phyloP scores from a whole-genome alignment of 192 early-diverging fungal genomes.

The Cladochytrium replicatum region DNA sequence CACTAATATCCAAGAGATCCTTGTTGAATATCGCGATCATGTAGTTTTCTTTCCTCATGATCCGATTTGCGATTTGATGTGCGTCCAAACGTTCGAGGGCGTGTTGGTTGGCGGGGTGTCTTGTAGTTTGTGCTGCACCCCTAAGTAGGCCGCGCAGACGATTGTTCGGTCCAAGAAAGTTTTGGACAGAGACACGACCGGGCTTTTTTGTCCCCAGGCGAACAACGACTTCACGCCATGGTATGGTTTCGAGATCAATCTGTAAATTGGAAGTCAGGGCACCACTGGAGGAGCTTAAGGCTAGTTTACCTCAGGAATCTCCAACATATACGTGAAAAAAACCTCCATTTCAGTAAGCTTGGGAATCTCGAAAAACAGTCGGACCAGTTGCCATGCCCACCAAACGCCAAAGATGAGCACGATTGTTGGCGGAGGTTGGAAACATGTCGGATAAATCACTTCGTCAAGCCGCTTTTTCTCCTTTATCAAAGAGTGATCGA shows the following conservation, averaged over 20 bases:
- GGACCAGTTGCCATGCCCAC: constrained; percentile 66
- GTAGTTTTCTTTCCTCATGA: constrained; percentile 97
- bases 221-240: constrained; percentile 81
- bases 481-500: constrained; percentile 76
- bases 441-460: constrained; percentile 70
- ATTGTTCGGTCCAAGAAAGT: constrained; percentile 64
- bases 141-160: too few relatives aligned
- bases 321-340: constrained; percentile 72
- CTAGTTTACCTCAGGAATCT: constrained; percentile 55
- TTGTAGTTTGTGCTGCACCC: constrained; percentile 32
- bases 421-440: constrained; percentile 38
- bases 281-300: background rate
- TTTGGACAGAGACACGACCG: constrained; percentile 60
- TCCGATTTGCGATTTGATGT: constrained; percentile 77
- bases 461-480: constrained; percentile 58
- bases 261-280: constrained; percentile 15
- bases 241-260: constrained; percentile 72
- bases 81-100: constrained; percentile 31
- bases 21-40: constrained; percentile 91
- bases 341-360: constrained; percentile 68
- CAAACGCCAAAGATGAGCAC: constrained; percentile 57
- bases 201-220: too few relatives aligned
- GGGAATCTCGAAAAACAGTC: constrained; percentile 59
- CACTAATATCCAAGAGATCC: constrained; percentile 69
- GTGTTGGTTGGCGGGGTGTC: constrained; percentile 42